Evolutionary conservation across 768 basidiomycete genomes (phyloP), one percentile per base, ranked within the genome.

Genomic region (Auricularia cornea): DNA sequence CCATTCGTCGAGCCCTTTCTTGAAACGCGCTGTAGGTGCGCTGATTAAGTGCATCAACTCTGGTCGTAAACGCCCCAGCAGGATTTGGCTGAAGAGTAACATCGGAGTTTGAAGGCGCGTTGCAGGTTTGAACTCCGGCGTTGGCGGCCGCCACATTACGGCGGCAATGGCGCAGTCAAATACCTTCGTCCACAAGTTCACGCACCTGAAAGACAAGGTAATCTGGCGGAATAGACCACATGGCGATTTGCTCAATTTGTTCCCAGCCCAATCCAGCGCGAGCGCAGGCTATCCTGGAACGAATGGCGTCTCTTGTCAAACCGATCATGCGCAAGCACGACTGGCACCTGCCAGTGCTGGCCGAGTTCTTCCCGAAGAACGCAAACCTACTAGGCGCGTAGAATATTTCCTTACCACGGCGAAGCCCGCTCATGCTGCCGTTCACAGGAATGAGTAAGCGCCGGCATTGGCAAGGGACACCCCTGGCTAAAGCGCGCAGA

Each of bases 281-380:
- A 41, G 91, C 92, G 20, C 78, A 92, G 51, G 72, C 78, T 18
- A 77, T 90, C 71, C 79, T 94, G 40, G 82, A 88, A 67, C 81
- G 81, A 65, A 79, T 91, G 32, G 87, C 88, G 0, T 86, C 87
- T 1, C 80, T 92, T 59, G 92, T 96, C 59, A 95, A 94, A 73
- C 95, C 95, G 6, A 93, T 98, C 67, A 97, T 97, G 94, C 79
- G 86, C 63, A 91, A 87, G 67, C 88, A 88, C 68, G 76, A 76
- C 3, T 98, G 94, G 94, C 79, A 81, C 30, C 78, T 93, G 30
- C 88, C 90, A 30, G 80, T 84, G 1, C 83, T 92, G n/a, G 77
- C 85, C n/a, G 91, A 96, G 73, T 94, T 95, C 80, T 92, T 90
- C 68, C 93, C 93, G 3, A 83, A 85, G 11, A 83, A 83, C 60